Base-by-base conservation (phyloP, 2,329 filamentous ascomycete species). In the Hirsutella thompsonii region DNA sequence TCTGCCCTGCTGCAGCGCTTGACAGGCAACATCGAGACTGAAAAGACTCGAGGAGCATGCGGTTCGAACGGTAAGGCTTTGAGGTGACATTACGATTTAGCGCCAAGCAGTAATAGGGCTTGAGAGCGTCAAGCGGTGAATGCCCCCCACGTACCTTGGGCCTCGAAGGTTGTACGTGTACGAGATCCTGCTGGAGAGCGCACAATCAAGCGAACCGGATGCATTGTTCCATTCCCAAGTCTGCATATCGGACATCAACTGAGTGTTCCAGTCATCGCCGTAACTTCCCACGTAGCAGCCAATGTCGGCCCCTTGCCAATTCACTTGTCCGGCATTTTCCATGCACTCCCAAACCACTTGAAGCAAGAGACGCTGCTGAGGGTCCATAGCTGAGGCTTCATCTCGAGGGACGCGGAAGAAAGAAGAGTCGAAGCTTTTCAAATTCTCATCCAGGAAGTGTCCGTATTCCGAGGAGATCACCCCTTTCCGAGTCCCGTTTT, bases 331-430 rank as follows among this genome's bases (percentile, higher is more conserved):
- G 1, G 46, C 46, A 30, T 41, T 37, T 8, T 48, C 46, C 14
- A 48, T 36, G 21, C 36, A 43, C 33, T 49, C 47, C 19, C 40
- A 42, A 2, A 50, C 48, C 1, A 61, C 53, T 41, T 62, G 54
- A 0, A 59, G 41, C 4, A 58, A 38, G 8, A 54, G 44, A 1
- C 55, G 44, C 38, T 59, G 59, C 32, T 58, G 55, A 1, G 59
- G 59, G 29, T 63, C 59, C 28, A 47, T 20, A 2, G 41, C 39
- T 38, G 56, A 53, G 6, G 55, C 47, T 39, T 63, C 56, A 2
- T 40, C 41, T 4, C 38, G 42, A 2, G 40, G 44, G 37, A 56
- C 44, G 8, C 43, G 42, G 44, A 58, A 58, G 14, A 53, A 46
- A 1, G 47, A 42, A 3, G 51, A 44, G 39, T 55, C 55, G 20